Percentiles rank a stretch among this genome's conserved stretches.
Conservation (phyloP, 2,329 filamentous ascomycete species). For the Fusarium brachygibbosum region DNA sequence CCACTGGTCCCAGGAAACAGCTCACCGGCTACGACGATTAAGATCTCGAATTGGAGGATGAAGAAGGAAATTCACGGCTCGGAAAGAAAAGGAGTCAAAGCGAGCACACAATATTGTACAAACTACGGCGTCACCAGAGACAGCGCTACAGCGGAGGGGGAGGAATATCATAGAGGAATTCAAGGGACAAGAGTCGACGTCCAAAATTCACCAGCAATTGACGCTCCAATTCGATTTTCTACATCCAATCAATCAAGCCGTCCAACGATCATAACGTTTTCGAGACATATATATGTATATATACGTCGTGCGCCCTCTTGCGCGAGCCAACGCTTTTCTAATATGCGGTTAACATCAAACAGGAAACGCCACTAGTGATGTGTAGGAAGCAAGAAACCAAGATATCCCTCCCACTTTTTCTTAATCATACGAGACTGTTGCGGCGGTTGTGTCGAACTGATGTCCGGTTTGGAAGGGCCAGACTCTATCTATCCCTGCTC, state of each 20-base stretch:
- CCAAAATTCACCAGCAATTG: conserved; percentile 43
- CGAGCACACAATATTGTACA: conserved; percentile 43
- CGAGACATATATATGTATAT: conserved; percentile 26
- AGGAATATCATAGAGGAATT: conserved; percentile 37
- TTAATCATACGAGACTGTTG: conserved; percentile 30
- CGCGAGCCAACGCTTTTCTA: conserved; percentile 37
- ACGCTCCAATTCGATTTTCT: conserved; percentile 49
- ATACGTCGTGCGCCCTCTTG: conserved; percentile 27
- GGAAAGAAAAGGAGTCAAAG: neutral
- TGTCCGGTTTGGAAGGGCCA: conserved; percentile 43
- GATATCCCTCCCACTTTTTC: conserved; percentile 7
- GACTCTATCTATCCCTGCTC: conserved; percentile 68
- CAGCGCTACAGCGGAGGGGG: conserved; percentile 28
- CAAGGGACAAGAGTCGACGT: conserved; percentile 35
- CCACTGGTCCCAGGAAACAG: conserved; percentile 69
- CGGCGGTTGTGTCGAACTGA: conserved; percentile 37
- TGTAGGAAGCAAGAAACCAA: conserved; percentile 29
- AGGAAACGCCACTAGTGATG: conserved; percentile 35
- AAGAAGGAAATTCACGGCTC: conserved; percentile 23
- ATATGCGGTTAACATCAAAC: conserved; percentile 27
- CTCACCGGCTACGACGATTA: conserved; percentile 72
- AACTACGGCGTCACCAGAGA: conserved; percentile 45
- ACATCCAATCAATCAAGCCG: conserved; percentile 18
- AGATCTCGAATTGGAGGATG: conserved; percentile 41
- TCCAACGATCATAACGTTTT: conserved; percentile 14